Evolutionary conservation across 2,329 filamentous ascomycete species (phyloP).

Genomic region (Rhynchosporium agropyri): DNA sequence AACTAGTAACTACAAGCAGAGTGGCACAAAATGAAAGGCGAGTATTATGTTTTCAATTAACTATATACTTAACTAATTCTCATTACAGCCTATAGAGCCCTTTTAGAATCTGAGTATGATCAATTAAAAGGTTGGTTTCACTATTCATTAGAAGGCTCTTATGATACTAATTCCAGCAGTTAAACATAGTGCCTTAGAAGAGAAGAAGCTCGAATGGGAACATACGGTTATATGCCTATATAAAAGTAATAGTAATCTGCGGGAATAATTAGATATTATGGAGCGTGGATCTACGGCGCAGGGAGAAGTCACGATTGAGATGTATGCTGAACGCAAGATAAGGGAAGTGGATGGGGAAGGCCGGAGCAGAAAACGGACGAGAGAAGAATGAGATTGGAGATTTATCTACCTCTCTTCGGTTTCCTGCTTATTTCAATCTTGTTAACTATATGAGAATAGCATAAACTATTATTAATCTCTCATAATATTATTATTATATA

Average conservation of each 20-base stretch:
- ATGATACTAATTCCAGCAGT: constrained; percentile 11
- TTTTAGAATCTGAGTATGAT: constrained; percentile 13
- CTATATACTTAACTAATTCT: constrained; percentile 5
- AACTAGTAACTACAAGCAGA: constrained; percentile 4
- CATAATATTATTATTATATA: background rate
- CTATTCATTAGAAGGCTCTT: constrained; percentile 12
- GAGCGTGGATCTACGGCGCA: constrained; percentile 8
- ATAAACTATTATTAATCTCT: constrained; percentile 2
- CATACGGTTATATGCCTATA: background rate
- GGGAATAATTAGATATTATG: constrained; percentile 1
- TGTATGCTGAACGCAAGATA: constrained; percentile 8
- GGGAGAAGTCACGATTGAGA: constrained; percentile 13
- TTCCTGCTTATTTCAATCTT: constrained; percentile 8
- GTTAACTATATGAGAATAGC: background rate
- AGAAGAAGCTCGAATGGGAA: constrained; percentile 10
- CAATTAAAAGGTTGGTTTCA: constrained; percentile 14
- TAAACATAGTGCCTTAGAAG: constrained; percentile 9
- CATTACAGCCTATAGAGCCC: constrained; percentile 2
- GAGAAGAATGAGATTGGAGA: constrained; percentile 4
- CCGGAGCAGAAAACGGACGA: constrained; percentile 11
- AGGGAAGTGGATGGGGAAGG: constrained; percentile 8
- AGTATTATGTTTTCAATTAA: constrained; percentile 1
- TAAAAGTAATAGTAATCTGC: constrained; percentile 9
- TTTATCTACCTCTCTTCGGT: constrained; percentile 1
- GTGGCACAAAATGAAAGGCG: constrained; percentile 8